Percentiles rank a stretch among this genome's conserved stretches.
phyloP scores from a whole-genome alignment of 495 filamentous ascomycete genomes.

The Trichoderma virens region DNA sequence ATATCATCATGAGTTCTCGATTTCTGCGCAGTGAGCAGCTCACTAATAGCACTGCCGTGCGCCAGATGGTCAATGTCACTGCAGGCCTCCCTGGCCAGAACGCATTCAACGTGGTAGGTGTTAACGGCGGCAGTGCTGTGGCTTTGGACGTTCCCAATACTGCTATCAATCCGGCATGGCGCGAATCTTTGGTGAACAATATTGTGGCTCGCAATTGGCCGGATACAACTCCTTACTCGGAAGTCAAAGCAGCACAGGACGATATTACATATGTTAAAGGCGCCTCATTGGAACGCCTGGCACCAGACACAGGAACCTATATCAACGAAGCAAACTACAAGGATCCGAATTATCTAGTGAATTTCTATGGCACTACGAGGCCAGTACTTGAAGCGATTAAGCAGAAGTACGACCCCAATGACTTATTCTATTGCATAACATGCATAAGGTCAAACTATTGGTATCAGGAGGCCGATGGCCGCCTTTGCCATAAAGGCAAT shows the following conservation, averaged over 20 bases:
- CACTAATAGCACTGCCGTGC: conserved; percentile 23
- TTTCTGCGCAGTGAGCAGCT: conserved; percentile 25
- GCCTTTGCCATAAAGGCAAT: background rate
- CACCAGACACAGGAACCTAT: conserved; percentile 37
- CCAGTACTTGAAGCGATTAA: conserved; percentile 39
- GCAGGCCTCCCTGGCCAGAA: conserved; percentile 16
- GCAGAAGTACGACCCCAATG: conserved; percentile 41
- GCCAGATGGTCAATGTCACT: conserved; percentile 17
- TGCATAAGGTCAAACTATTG: conserved; percentile 47
- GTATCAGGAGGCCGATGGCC: conserved; percentile 10
- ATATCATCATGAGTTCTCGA: conserved; percentile 12
- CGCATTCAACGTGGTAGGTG: conserved; percentile 20
- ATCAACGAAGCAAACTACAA: conserved; percentile 48
- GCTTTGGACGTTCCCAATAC: conserved; percentile 13
- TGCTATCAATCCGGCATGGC: conserved; percentile 21
- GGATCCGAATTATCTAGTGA: conserved; percentile 55
- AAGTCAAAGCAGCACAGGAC: conserved; percentile 11
- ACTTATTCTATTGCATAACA: conserved; percentile 47
- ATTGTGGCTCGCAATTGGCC: conserved; percentile 15
- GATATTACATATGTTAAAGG: conserved; percentile 16
- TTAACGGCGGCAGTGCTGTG: conserved; percentile 12
- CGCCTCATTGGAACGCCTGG: conserved; percentile 19
- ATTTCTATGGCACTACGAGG: conserved; percentile 51
- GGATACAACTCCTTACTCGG: background rate
- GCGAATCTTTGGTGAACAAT: conserved; percentile 12